Conservation (phyloP, 1,139 yeast genomes). For the Blastobotrys petasosporus region DNA sequence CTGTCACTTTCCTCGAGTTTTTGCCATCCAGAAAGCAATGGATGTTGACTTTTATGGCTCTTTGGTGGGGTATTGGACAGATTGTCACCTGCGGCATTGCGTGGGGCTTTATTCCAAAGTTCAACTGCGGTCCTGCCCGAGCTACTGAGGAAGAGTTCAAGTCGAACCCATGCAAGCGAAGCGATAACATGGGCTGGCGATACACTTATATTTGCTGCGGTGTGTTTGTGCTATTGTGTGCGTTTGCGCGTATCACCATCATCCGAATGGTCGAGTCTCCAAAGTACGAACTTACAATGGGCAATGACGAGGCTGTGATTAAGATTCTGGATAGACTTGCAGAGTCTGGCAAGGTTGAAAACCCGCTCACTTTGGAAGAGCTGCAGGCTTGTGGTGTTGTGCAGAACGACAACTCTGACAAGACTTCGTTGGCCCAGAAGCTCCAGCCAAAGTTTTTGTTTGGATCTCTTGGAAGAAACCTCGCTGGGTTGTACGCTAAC, state of each 20-base stretch:
- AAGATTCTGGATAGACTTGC: conserved; percentile 22
- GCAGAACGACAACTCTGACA: conserved; percentile 12
- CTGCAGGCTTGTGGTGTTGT: conserved; percentile 37
- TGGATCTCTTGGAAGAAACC: conserved; percentile 13
- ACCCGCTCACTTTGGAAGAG: conserved; percentile 35
- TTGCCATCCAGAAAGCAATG: conserved; percentile 49
- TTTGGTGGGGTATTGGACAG: conserved; percentile 61
- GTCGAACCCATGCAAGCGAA: conserved; percentile 37
- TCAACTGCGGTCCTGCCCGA: conserved; percentile 39
- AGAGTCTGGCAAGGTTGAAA: conserved; percentile 18
- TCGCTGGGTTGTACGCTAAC: conserved; percentile 36
- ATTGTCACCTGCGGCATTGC: conserved; percentile 47
- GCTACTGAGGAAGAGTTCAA: conserved; percentile 12
- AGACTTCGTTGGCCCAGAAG: conserved; percentile 10
- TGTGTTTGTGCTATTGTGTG: conserved; percentile 46
- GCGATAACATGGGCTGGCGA: conserved; percentile 54
- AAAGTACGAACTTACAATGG: conserved; percentile 47
- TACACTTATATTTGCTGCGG: conserved; percentile 51
- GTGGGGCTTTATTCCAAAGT: conserved; percentile 50
- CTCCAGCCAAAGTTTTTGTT: conserved; percentile 14
- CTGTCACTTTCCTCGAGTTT: conserved; percentile 53
- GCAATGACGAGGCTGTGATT: conserved; percentile 46
- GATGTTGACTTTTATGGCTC: conserved; percentile 50
- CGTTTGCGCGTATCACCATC: conserved; percentile 44
- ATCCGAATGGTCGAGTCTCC: conserved; percentile 51